Percentiles rank a stretch among this genome's conserved stretches.
Evolutionary conservation across 306 rosid species (phyloP).

Genomic region (Boehmeria nivea): DNA sequence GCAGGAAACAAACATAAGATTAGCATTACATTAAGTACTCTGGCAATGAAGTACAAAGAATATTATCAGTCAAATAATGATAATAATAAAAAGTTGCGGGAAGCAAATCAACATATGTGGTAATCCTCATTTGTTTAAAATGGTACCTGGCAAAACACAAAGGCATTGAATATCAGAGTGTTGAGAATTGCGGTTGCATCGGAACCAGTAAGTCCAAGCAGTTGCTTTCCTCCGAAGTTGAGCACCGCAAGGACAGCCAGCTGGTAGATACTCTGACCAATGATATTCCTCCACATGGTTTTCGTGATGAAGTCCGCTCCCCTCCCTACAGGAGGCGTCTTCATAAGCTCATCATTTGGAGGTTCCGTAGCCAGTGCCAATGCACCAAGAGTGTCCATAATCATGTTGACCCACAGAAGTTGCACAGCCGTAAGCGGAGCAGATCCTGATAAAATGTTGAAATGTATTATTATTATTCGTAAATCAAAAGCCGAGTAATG

Average conservation of each 20-base stretch:
- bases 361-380: conserved; percentile 97
- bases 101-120: background rate
- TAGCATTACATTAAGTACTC: conserved; percentile 11
- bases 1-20: too few relatives aligned
- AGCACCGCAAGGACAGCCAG: conserved; percentile 59
- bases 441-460: conserved; percentile 53
- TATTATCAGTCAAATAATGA: too few relatives aligned
- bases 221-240: conserved; percentile 55
- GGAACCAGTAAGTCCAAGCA: conserved; percentile 58
- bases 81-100: too few relatives aligned
- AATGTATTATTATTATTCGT: too few relatives aligned
- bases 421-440: conserved; percentile 98
- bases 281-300: conserved; percentile 90
- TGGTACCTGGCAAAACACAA: conserved; percentile 88
- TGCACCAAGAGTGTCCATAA: conserved; percentile 99
- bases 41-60: too few relatives aligned
- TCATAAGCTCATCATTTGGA: conserved; percentile 71
- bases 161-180: conserved; percentile 86
- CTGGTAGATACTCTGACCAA: conserved; percentile 92
- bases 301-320: conserved; percentile 74
- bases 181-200: conserved; percentile 58
- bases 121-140: background rate
- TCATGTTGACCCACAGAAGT: conserved; percentile 96
- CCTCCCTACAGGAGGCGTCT: conserved; percentile 61
- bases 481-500: background rate